Evolutionary conservation across 1,139 yeast genomes (phyloP).

Genomic region (Arxiozyma telluris): DNA sequence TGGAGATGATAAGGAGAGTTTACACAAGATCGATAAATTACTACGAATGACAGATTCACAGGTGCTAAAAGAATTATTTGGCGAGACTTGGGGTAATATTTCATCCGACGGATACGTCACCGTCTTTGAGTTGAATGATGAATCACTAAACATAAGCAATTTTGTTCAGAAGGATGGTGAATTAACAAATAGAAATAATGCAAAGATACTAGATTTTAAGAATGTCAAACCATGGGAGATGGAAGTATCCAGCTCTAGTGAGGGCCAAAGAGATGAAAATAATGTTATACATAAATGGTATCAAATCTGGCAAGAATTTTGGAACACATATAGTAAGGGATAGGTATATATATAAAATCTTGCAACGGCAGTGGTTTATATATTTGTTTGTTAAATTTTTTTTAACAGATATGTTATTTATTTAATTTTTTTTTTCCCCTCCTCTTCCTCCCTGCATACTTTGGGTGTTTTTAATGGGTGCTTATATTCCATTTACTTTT

Average conservation of each 20-base stretch:
- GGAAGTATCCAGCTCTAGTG: neutral
- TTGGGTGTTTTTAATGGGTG: too few relatives aligned
- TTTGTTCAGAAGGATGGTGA: neutral
- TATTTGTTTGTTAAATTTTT: too few relatives aligned
- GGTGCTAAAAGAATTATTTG: constrained; percentile 23
- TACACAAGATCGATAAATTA: constrained; percentile 12
- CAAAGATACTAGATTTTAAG: constrained; percentile 17
- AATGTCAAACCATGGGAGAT: constrained; percentile 20
- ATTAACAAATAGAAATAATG: neutral
- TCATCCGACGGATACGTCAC: constrained; percentile 18
- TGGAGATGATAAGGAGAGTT: constrained; percentile 14
- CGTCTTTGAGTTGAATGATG: constrained; percentile 4
- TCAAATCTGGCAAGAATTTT: constrained; percentile 9
- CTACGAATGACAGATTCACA: constrained; percentile 17
- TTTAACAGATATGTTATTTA: neutral
- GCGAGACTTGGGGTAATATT: constrained; percentile 27
- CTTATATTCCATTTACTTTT: too few relatives aligned
- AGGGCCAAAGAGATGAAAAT: neutral
- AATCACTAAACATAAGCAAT: neutral
- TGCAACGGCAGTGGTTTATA: neutral
- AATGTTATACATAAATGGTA: constrained; percentile 6
- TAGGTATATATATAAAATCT: neutral
- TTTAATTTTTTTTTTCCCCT: too few relatives aligned
- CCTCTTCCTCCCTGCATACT: too few relatives aligned
- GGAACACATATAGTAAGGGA: constrained; percentile 2